Base-by-base conservation (phyloP, 805 yeast genomes). In the Saccharomycopsis fibuligera region DNA sequence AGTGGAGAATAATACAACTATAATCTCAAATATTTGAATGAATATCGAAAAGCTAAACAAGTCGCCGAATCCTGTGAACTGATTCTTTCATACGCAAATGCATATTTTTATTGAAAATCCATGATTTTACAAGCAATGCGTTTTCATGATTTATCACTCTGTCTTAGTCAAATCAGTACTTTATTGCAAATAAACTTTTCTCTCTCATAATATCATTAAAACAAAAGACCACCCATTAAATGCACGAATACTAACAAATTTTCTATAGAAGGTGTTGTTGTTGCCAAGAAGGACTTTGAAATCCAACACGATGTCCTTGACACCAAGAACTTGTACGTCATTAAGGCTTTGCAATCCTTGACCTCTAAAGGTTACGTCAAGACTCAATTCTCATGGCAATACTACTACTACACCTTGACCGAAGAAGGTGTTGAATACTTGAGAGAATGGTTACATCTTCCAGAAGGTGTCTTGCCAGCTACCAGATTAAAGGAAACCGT, bases 341-440 rank as follows among this genome's bases (percentile, higher is more conserved):
- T 93, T 83, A 93, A 93, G 85, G 97, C 99, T 69, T 83, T 93
- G 75, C 99, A 93, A 80, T 91, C 98, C 59, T 87, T 93, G 75
- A 88, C 96, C 70, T 93, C 99, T 58, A 88, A 85, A 76, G 99
- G 99, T 74, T 93, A 69, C 84, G 98, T 93, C 76, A 89, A 91
- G 87, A 93, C 99, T 67, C 98, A 89, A 79, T 93, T 91, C 85
- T 91, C 98, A 69, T 93, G 99, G 99, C 97, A 90, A 83, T 88
- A 88, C 83, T 93, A 93, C 81, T 93, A 93, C 96, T 93, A 93
- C 95, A 88, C 99, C 81, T 86, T 93, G 72, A 93, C 98, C 72
- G 98, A 93, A 72, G 96, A 87, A 77, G 99, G 99, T 84, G 91
- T 93, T 61, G 96, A 89, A 71, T 93, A 79, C 86, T 85, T 93